Percentiles rank a stretch among this genome's conserved stretches.
Conservation (phyloP, 495 filamentous ascomycete genomes). For the Talaromyces proteolyticus region DNA sequence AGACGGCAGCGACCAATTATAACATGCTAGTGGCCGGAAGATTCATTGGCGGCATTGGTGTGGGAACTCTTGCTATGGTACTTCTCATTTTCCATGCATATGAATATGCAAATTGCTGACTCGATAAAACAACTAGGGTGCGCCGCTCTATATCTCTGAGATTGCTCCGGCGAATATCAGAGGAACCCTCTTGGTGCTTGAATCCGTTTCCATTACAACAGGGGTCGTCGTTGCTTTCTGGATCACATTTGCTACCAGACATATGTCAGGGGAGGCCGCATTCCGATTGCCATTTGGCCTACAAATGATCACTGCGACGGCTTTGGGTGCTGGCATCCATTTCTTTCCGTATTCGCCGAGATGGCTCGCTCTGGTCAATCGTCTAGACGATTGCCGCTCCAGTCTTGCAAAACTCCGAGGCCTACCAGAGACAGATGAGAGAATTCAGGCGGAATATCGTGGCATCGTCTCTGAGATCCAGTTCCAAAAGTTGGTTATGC, state of each 20-base stretch:
- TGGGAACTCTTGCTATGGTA: slow-evolving; percentile 65
- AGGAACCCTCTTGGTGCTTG: slow-evolving; percentile 59
- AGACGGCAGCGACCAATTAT: slow-evolving; percentile 53
- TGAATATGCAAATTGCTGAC: not conserved
- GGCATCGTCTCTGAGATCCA: slow-evolving; percentile 16
- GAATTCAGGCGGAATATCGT: slow-evolving; percentile 15
- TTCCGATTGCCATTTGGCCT: slow-evolving; percentile 65
- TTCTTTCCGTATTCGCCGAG: slow-evolving; percentile 64
- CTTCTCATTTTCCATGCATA: not conserved
- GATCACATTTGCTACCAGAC: slow-evolving; percentile 58
- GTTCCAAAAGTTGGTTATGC: slow-evolving; percentile 14
- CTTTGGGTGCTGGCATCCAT: slow-evolving; percentile 51
- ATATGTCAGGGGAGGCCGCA: slow-evolving; percentile 40
- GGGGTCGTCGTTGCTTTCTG: slow-evolving; percentile 68
- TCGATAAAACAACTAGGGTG: slow-evolving; percentile 5
- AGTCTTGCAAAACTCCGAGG: slow-evolving; percentile 38
- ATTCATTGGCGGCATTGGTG: slow-evolving; percentile 28
- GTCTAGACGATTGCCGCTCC: slow-evolving; percentile 53
- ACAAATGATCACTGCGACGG: slow-evolving; percentile 56
- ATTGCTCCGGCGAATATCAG: slow-evolving; percentile 55
- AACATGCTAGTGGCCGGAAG: slow-evolving; percentile 56
- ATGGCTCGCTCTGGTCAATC: slow-evolving; percentile 60
- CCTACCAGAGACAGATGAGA: slow-evolving; percentile 12
- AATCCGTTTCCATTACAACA: slow-evolving; percentile 64
- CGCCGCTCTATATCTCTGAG: slow-evolving; percentile 64